phyloP scores from a whole-genome alignment of 345 rosid genomes.

The thale cress (Arabidopsis thaliana) region TAIR10.1 NC_003075.7:11867001-11867500 shows the following conservation, averaged over 20 bases:
- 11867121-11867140: not conserved
- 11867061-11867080: not conserved
- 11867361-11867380: not conserved
- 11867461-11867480: not conserved
- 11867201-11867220: not conserved
- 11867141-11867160: not conserved
- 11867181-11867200: not conserved
- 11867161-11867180: not conserved
- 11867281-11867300: not conserved
- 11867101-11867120: not conserved
- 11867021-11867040: not conserved
- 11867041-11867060: not conserved
- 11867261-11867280: not conserved
- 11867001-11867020: constrained; percentile 16
- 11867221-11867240: not conserved
- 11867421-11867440: not conserved
- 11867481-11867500: constrained; percentile 26
- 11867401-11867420: not conserved
- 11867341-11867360: too few relatives aligned
- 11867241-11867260: not conserved
- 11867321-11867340: not conserved
- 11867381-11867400: not conserved
- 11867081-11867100: not conserved
- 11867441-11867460: not conserved
- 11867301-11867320: not conserved